These are phyloP conservation scores for Mycena haematopus DNA, from an alignment of 768 basidiomycete species.

Conservation along the genomic window DNA sequence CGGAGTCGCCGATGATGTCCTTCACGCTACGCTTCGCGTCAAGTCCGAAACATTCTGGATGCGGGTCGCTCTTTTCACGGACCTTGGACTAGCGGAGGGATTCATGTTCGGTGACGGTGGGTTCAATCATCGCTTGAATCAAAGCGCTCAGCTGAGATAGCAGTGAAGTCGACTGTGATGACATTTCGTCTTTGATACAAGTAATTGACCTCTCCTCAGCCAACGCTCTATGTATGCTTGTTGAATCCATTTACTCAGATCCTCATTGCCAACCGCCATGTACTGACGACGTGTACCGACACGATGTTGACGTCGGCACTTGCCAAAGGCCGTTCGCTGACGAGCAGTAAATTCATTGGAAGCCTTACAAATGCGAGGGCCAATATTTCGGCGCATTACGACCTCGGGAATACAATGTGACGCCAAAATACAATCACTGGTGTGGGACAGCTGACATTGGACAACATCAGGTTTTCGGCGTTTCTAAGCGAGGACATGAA, in stretches of 20 bases:
- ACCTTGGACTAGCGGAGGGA: slow-evolving; percentile 26
- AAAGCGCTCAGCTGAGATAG: too few species aligned
- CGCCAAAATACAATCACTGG: too few species aligned
- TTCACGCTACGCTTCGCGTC: slow-evolving; percentile 19
- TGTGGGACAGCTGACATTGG: slow-evolving; percentile 26
- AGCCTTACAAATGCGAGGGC: slow-evolving; percentile 51
- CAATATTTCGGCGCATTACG: slow-evolving; percentile 63
- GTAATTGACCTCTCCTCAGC: slow-evolving; percentile 12
- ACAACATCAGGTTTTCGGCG: slow-evolving; percentile 26
- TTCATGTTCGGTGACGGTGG: slow-evolving; percentile 30
- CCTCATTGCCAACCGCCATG: slow-evolving; percentile 26
- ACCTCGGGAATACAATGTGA: slow-evolving; percentile 60
- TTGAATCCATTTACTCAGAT: slow-evolving; percentile 16
- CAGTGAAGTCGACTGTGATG: slow-evolving; percentile 27
- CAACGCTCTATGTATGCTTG: too few species aligned
- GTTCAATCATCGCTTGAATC: background rate
- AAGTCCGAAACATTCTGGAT: slow-evolving; percentile 27
- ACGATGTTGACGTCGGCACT: slow-evolving; percentile 1
- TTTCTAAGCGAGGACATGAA: slow-evolving; percentile 60
- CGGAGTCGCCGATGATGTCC: slow-evolving; percentile 1
- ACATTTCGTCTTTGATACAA: slow-evolving; percentile 27
- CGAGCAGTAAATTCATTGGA: slow-evolving; percentile 43
- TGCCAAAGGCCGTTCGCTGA: background rate
- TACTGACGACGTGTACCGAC: slow-evolving; percentile 9
- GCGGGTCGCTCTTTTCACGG: slow-evolving; percentile 28